phyloP scores from a whole-genome alignment of 2,329 filamentous ascomycete genomes.

The Macroventuria anomochaeta region DNA sequence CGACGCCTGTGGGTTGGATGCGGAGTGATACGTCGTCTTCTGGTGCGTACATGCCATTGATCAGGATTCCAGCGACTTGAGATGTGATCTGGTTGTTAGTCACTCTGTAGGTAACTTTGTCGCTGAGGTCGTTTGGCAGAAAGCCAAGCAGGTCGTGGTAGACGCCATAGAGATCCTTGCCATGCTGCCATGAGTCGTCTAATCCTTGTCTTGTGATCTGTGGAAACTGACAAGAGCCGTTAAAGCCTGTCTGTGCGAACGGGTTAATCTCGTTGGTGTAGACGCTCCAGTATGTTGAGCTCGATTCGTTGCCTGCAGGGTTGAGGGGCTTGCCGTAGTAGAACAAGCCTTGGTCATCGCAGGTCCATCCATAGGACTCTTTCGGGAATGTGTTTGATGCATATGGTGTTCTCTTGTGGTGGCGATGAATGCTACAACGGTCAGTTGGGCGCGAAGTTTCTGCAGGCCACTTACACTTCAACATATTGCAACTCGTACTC shows the following conservation, averaged over 20 bases:
- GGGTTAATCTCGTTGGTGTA: slow-evolving; percentile 70
- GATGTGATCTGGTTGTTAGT: slow-evolving; percentile 84
- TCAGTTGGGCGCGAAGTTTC: not conserved
- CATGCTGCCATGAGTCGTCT: slow-evolving; percentile 77
- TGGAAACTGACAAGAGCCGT: slow-evolving; percentile 79
- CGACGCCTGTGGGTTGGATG: slow-evolving; percentile 63
- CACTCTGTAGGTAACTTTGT: slow-evolving; percentile 69
- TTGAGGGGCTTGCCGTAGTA: slow-evolving; percentile 68
- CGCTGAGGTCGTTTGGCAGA: slow-evolving; percentile 60
- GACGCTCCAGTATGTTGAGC: slow-evolving; percentile 69
- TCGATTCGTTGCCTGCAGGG: slow-evolving; percentile 55
- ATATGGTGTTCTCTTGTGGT: slow-evolving; percentile 86
- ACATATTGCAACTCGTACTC: slow-evolving; percentile 76
- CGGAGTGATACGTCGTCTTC: slow-evolving; percentile 44
- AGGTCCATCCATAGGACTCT: slow-evolving; percentile 76
- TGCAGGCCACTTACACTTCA: slow-evolving; percentile 63
- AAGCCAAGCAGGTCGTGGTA: slow-evolving; percentile 74
- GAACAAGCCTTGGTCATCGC: slow-evolving; percentile 72
- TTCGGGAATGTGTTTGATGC: slow-evolving; percentile 76
- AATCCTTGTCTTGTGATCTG: slow-evolving; percentile 77
- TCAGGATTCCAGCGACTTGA: slow-evolving; percentile 78
- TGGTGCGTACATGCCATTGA: slow-evolving; percentile 66
- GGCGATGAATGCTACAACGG: slow-evolving; percentile 67
- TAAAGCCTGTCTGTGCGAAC: slow-evolving; percentile 69
- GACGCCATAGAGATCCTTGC: slow-evolving; percentile 76